Conservation (phyloP, 225 moss, liverwort and hornwort genomes). For the Takakia lepidozioides region DNA sequence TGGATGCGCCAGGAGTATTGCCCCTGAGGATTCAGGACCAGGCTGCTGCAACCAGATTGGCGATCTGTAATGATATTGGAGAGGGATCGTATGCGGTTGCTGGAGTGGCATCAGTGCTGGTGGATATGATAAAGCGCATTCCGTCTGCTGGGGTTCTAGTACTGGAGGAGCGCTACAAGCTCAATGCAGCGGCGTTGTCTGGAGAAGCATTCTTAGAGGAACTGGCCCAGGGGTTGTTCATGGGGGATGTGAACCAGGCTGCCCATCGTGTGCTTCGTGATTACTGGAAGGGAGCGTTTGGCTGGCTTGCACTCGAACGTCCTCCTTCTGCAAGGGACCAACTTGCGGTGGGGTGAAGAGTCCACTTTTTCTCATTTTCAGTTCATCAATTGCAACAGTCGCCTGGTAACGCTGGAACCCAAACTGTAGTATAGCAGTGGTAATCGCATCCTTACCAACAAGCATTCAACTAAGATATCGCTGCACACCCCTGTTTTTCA, state of each 20-base stretch:
- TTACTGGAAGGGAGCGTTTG: constrained; percentile 76
- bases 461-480: too few species aligned
- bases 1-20: constrained; percentile 90
- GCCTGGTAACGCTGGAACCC: too few species aligned
- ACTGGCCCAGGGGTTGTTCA: constrained; percentile 62
- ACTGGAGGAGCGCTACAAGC: constrained; percentile 54
- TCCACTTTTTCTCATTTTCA: too few species aligned
- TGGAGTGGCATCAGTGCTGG: constrained; percentile 83
- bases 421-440: too few species aligned
- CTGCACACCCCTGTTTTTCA: too few species aligned
- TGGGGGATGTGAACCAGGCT: constrained; percentile 92
- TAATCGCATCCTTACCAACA: too few species aligned
- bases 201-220: constrained; percentile 80
- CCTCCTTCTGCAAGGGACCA: too few species aligned
- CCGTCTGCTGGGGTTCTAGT: constrained; percentile 66
- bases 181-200: constrained; percentile 43
- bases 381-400: too few species aligned
- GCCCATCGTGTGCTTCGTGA: constrained; percentile 68
- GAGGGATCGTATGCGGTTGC: constrained; percentile 93
- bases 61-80: constrained; percentile 97
- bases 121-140: constrained; percentile 85
- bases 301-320: constrained; percentile 85
- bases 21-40: constrained; percentile 94
- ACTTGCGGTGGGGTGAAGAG: too few species aligned
- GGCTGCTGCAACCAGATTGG: constrained; percentile 80